phyloP scores from a whole-genome alignment of 768 basidiomycete genomes.

The Leccinum barrowsii region DNA sequence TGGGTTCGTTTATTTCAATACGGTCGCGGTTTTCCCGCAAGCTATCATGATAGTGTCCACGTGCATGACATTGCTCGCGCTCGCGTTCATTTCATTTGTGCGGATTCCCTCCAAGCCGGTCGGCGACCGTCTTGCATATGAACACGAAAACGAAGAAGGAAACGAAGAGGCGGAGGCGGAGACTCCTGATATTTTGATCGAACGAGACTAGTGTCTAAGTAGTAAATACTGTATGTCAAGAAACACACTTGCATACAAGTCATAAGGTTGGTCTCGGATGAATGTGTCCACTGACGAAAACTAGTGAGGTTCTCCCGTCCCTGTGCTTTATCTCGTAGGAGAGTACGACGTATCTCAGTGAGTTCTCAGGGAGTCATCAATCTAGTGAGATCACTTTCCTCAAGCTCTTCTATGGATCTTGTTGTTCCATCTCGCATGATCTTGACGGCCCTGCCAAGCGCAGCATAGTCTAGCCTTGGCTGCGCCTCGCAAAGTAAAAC shows the following conservation, averaged over 20 bases:
- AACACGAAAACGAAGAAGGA: conserved; percentile 4
- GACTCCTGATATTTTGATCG: background rate
- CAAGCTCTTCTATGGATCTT: conserved; percentile 81
- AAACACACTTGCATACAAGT: conserved; percentile 76
- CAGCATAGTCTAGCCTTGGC: conserved; percentile 58
- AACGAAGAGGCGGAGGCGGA: background rate
- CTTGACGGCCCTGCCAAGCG: conserved; percentile 68
- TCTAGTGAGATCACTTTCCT: conserved; percentile 55
- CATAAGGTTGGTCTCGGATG: conserved; percentile 67
- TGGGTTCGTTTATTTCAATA: conserved; percentile 66
- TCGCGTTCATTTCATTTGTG: conserved; percentile 46
- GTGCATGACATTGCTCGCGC: conserved; percentile 37
- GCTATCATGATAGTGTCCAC: conserved; percentile 64
- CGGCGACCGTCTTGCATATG: background rate
- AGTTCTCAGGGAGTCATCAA: conserved; percentile 66
- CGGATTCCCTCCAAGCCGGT: conserved; percentile 30
- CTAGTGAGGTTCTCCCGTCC: conserved; percentile 81
- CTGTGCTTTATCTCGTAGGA: conserved; percentile 77
- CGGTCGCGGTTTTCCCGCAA: conserved; percentile 65
- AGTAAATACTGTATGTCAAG: conserved; percentile 41
- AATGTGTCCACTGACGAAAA: conserved; percentile 88
- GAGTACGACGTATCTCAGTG: conserved; percentile 81
- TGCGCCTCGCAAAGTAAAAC: conserved; percentile 70
- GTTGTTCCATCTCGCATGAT: conserved; percentile 79
- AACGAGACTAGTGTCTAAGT: background rate